Percentiles rank a stretch among this genome's conserved stretches.
Conservation (phyloP, 257 asterid genomes). For the Solanum infundibuliforme region DNA sequence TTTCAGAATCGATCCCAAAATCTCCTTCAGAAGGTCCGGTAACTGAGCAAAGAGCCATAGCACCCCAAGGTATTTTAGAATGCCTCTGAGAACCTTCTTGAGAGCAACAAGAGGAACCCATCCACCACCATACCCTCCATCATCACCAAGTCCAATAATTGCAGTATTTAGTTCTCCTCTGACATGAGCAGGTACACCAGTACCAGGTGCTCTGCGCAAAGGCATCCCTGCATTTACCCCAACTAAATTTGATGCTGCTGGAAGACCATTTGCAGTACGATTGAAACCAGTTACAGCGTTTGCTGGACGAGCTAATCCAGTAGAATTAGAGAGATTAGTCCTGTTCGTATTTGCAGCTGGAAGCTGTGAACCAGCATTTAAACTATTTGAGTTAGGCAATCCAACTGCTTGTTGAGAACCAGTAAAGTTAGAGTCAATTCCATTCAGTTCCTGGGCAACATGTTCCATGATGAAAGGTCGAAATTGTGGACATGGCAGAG, state of each 20-base stretch:
- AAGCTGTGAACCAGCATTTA: conserved; percentile 49
- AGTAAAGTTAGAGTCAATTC: conserved; percentile 79
- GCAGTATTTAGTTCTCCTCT: conserved; percentile 98
- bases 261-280: conserved; percentile 62
- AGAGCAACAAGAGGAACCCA: conserved; percentile 99
- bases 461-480: conserved; percentile 99
- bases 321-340: conserved; percentile 38
- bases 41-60: conserved; percentile 97
- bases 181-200: conserved; percentile 93
- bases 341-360: conserved; percentile 56
- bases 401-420: conserved; percentile 77
- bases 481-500: conserved; percentile 97
- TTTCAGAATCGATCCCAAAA: conserved; percentile 92
- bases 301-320: conserved; percentile 58
- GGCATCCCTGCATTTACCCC: conserved; percentile 39
- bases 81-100: conserved; percentile 92
- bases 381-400: conserved; percentile 40
- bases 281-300: conserved; percentile 55
- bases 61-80: conserved; percentile 96
- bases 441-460: conserved; percentile 96
- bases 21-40: conserved; percentile 94
- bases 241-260: conserved; percentile 48
- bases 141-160: conserved; percentile 98
- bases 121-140: conserved; percentile 99
- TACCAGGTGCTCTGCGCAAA: conserved; percentile 66